Base-by-base conservation (phyloP, 371 early-diverging fungal genomes). In the Mortierella sp. region DNA sequence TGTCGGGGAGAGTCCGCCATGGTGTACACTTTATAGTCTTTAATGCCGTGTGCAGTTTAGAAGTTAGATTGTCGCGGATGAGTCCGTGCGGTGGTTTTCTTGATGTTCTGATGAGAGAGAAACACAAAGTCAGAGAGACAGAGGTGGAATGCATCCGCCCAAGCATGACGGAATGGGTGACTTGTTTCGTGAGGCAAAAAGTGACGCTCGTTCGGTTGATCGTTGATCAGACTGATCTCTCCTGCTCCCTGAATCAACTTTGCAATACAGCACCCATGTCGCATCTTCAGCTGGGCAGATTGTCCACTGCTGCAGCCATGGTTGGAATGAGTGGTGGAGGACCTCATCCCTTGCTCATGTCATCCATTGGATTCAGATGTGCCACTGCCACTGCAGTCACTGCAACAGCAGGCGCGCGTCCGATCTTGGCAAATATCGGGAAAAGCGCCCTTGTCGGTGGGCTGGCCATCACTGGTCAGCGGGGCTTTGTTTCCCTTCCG, bases 401-500 rank as follows among this genome's bases (percentile, higher is more conserved):
- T 19, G 56, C n/a, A 24, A 28, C 47, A 14, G n/a, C 46, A 28
- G 31, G 52, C 44, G 27, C 47, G 6, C 55, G 56, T 12, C 67
- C 72, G n/a, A 30, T 57, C 49, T 26, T 61, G n/a, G 37, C 42
- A 3, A 32, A 21, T 21, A 41, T 70, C 37, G 52, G 50, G n/a
- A 69, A 63, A 17, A 62, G 57, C n/a, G 63, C 68, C 2, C 42
- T 73, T 26, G 31, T 55, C 14, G 68, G 73, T 24, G 73, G 68
- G 4, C 8, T 76, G 50, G 65, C 61, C 2, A 23, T 76, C 27
- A 30, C 65, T 4, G 60, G 70, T 19, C 60, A 64, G 3, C 72
- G 73, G 6, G 30, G 60, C 1, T 64, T 62, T 32, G 71, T 73
- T n/a, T 47, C 81, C 17, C 59, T 70, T n/a, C 78, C 83, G 9